Evolutionary conservation across 208 protist species (phyloP).

Genomic region (Trypanosoma vivax): DNA sequence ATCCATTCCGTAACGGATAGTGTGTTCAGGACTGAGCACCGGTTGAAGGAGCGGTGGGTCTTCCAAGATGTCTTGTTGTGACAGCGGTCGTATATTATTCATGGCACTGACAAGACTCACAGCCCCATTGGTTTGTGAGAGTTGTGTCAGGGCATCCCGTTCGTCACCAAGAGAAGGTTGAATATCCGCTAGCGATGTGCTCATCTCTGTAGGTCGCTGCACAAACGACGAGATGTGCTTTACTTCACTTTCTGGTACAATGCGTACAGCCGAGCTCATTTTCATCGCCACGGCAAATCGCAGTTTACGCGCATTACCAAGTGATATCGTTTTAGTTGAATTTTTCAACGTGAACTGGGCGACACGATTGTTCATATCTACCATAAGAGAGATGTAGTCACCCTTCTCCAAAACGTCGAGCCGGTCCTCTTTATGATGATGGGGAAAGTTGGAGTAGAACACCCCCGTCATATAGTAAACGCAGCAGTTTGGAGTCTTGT

Average conservation of each 20-base stretch:
- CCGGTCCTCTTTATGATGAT: conserved; percentile 86
- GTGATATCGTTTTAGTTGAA: conserved; percentile 65
- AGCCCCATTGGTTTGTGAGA: conserved; percentile 18
- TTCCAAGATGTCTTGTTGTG: conserved; percentile 1
- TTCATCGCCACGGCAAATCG: conserved; percentile 85
- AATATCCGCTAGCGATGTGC: no score
- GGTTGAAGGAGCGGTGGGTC: no score
- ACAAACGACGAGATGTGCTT: conserved; percentile 13
- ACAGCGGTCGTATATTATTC: neutral
- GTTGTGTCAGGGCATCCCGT: conserved; percentile 9
- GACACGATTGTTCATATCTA: conserved; percentile 80
- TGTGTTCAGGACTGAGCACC: no score
- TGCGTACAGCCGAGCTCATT: conserved; percentile 56
- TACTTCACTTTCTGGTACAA: conserved; percentile 63
- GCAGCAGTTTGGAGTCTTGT: conserved; percentile 79
- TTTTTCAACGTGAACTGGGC: conserved; percentile 76
- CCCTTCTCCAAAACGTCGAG: conserved; percentile 61
- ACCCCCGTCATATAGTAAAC: conserved; percentile 92
- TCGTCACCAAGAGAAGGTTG: conserved; percentile 2
- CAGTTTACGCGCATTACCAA: conserved; percentile 55
- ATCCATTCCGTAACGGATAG: no score
- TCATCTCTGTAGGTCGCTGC: no score
- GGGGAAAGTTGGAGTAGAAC: conserved; percentile 87
- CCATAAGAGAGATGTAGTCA: conserved; percentile 63
- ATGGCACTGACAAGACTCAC: neutral